Conservation (phyloP, 2,329 filamentous ascomycete species). For the Lachnellula occidentalis region DNA sequence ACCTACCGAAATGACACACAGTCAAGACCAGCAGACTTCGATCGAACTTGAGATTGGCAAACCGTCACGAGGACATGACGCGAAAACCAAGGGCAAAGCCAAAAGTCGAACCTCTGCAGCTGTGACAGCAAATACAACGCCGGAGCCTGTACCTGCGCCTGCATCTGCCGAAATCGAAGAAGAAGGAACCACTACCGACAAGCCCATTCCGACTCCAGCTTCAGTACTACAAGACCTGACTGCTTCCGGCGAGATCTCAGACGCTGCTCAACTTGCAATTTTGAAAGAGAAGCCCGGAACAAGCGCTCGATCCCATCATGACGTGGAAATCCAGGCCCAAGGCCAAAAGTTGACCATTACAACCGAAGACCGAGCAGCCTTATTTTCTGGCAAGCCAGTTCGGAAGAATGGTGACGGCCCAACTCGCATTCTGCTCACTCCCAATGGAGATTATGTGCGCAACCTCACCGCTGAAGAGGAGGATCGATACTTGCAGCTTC, state of each 20-base stretch:
- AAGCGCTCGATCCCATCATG: conserved; percentile 28
- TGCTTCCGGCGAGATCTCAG: conserved; percentile 31
- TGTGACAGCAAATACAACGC: conserved; percentile 1
- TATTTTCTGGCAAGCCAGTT: conserved; percentile 53
- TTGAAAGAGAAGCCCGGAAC: conserved; percentile 34
- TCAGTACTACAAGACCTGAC: conserved; percentile 37
- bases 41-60: conserved; percentile 17
- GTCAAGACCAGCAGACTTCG: conserved; percentile 3
- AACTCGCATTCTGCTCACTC: conserved; percentile 65
- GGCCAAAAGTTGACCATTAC: conserved; percentile 42
- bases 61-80: conserved; percentile 12
- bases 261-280: conserved; percentile 36
- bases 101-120: conserved; percentile 19
- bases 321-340: conserved; percentile 24
- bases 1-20: conserved; percentile 4
- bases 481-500: conserved; percentile 63
- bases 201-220: conserved; percentile 27
- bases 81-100: conserved; percentile 17
- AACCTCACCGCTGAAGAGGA: conserved; percentile 66
- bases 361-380: conserved; percentile 48
- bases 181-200: conserved; percentile 15
- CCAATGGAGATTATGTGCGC: conserved; percentile 70
- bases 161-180: conserved; percentile 25
- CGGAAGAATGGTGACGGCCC: conserved; percentile 57
- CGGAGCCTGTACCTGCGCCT: conserved; percentile 22